Base-by-base conservation (phyloP, 768 basidiomycete species). In the Krasilnikovozyma curviuscula region DNA sequence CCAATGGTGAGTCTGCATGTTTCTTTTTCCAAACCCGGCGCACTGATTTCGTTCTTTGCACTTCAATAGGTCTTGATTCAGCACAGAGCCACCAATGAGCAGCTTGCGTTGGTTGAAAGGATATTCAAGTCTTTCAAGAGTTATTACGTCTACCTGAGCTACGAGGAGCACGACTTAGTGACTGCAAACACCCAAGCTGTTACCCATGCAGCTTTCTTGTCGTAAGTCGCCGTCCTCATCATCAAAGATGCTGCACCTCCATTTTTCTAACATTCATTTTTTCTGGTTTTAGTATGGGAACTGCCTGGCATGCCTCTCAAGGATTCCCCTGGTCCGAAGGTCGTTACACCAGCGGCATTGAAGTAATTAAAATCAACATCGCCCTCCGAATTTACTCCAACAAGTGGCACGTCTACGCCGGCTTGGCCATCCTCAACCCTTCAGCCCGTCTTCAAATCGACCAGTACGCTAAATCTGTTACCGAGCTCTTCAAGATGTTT, bases 121-220 rank as follows among this genome's bases (percentile, higher is more conserved):
- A 77, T 95, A 31, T 73, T 98, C 43, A 69, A 70, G 5, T 79
- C 79, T 16, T 76, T 97, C 58, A 70, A 73, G 39, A 84, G 82
- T 2, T 76, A 88, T 46, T 84, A 77, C 56, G 91, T 98, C 32
- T 78, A 95, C 61, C 70, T 98, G 33, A 79, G 78, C n/a, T 97
- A 93, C 65, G 83, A 89, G 53, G 86, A 95, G 46, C 93, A 98
- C 59, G 93, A 98, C 59, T 70, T 76, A 34, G 83, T 97, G 40
- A 98, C 93, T 0, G 93, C 93, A 12, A 97, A 97, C 56, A 97
- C 93, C 0, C 93, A 98, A 65, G 93, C 91, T 0, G 91, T 93
- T 13, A 95, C 86, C 0, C 93, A 98, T 57, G 91, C 91, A 12
- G 93, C 93, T 0, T 97, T 97, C 69, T 70, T 98, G 18, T 85